Evolutionary conservation across 768 basidiomycete genomes (phyloP).

Genomic region (Leccinellum rugosiceps): DNA sequence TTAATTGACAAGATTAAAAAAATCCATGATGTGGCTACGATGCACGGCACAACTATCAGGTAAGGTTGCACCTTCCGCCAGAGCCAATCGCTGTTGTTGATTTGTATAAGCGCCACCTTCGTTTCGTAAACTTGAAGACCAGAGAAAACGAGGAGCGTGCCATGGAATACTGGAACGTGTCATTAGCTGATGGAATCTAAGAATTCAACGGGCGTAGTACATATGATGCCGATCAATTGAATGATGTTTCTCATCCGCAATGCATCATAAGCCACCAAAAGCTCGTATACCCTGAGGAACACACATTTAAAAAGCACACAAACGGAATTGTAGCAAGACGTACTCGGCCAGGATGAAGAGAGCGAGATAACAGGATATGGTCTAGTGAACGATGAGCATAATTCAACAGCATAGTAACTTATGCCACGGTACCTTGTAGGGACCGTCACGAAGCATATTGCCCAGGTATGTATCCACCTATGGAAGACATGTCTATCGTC

Average conservation of each 20-base stretch:
- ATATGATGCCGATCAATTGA: slow-evolving; percentile 68
- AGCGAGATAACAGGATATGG: slow-evolving; percentile 80
- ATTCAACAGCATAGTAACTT: neutral
- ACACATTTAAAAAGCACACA: neutral
- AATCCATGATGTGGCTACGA: slow-evolving; percentile 67
- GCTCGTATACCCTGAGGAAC: slow-evolving; percentile 64
- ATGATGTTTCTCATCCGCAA: slow-evolving; percentile 74
- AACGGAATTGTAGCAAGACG: slow-evolving; percentile 16
- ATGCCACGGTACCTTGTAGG: slow-evolving; percentile 51
- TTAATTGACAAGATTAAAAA: slow-evolving; percentile 65
- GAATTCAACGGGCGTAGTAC: slow-evolving; percentile 36
- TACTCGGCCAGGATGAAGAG: slow-evolving; percentile 82
- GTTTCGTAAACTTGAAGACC: slow-evolving; percentile 79
- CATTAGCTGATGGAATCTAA: slow-evolving; percentile 2
- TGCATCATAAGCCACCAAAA: slow-evolving; percentile 82
- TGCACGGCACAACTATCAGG: slow-evolving; percentile 68
- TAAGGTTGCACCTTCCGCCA: slow-evolving; percentile 61
- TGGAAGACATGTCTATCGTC: slow-evolving; percentile 3
- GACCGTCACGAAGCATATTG: slow-evolving; percentile 6
- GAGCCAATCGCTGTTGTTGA: slow-evolving; percentile 50
- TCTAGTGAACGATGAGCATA: slow-evolving; percentile 39
- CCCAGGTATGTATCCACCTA: slow-evolving; percentile 47
- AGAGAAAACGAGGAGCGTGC: slow-evolving; percentile 68
- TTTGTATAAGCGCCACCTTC: slow-evolving; percentile 47
- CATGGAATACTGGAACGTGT: slow-evolving; percentile 54